phyloP scores from a whole-genome alignment of 2,329 filamentous ascomycete genomes.

The Pezicula rhizophila region DNA sequence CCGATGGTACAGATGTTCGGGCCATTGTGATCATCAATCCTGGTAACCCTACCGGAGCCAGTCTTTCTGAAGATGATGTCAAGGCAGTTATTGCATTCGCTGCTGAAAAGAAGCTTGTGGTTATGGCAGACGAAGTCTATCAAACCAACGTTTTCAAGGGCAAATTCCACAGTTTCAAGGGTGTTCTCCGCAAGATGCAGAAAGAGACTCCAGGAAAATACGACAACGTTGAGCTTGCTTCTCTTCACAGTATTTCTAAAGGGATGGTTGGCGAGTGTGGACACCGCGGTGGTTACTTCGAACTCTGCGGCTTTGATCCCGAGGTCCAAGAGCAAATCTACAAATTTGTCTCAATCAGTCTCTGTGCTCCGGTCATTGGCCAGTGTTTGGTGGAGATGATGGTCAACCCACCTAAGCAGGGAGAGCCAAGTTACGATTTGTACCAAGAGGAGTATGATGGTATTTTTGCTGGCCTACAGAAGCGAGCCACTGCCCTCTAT shows the following conservation, averaged over 20 bases:
- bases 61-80: conserved; percentile 72
- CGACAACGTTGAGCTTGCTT: conserved; percentile 81
- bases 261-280: conserved; percentile 99
- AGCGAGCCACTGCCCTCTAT: conserved; percentile 80
- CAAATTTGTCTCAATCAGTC: conserved; percentile 96
- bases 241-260: conserved; percentile 90
- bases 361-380: conserved; percentile 90
- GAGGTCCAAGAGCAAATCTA: conserved; percentile 90
- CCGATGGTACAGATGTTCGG: conserved; percentile 77
- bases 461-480: conserved; percentile 72
- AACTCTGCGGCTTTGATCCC: conserved; percentile 82
- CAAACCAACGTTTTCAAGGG: conserved; percentile 97
- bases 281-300: conserved; percentile 95
- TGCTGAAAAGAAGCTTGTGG: conserved; percentile 74
- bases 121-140: conserved; percentile 97
- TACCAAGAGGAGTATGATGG: conserved; percentile 80
- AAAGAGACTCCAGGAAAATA: conserved; percentile 68
- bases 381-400: conserved; percentile 97
- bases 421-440: conserved; percentile 76
- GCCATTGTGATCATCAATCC: conserved; percentile 98
- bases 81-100: conserved; percentile 82
- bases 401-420: conserved; percentile 86
- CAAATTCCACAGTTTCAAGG: conserved; percentile 94
- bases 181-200: conserved; percentile 75
- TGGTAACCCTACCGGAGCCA: conserved; percentile 92